A percentile compares a stretch with the other conserved stretches of the same genome.
Evolutionary conservation across 495 filamentous ascomycete species (phyloP).

Genomic region (Evernia prunastri): DNA sequence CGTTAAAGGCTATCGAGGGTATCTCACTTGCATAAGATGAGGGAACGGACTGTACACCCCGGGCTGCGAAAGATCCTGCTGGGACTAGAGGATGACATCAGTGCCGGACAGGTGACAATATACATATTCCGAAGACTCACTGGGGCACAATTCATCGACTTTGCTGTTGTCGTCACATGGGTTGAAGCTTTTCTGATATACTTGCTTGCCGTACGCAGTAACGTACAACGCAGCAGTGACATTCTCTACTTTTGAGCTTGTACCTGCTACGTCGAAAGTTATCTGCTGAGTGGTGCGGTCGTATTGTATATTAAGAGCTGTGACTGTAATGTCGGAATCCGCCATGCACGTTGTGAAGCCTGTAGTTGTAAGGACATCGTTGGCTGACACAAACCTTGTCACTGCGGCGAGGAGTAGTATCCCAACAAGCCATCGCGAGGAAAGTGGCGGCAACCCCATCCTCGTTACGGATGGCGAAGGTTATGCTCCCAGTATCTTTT

Average conservation of each 20-base stretch:
- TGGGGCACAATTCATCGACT: slow-evolving; percentile 72
- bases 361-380: slow-evolving; percentile 68
- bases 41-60: slow-evolving; percentile 64
- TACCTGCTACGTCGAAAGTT: slow-evolving; percentile 77
- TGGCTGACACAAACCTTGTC: slow-evolving; percentile 45
- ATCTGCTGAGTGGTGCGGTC: slow-evolving; percentile 64
- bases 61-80: slow-evolving; percentile 62
- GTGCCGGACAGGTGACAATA: not conserved
- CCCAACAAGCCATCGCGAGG: slow-evolving; percentile 9
- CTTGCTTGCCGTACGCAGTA: slow-evolving; percentile 75
- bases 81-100: slow-evolving; percentile 50
- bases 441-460: slow-evolving; percentile 9
- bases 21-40: slow-evolving; percentile 63
- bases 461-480: not conserved
- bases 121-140: slow-evolving; percentile 42
- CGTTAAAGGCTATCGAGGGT: slow-evolving; percentile 80
- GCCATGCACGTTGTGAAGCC: slow-evolving; percentile 72
- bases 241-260: slow-evolving; percentile 66
- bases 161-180: slow-evolving; percentile 64
- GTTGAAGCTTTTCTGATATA: slow-evolving; percentile 76
- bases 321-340: slow-evolving; percentile 60
- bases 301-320: slow-evolving; percentile 71
- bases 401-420: slow-evolving; percentile 26
- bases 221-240: slow-evolving; percentile 74
- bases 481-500: not conserved